Conservation (phyloP, 495 filamentous ascomycete genomes). For the Neurospora discreta region DNA sequence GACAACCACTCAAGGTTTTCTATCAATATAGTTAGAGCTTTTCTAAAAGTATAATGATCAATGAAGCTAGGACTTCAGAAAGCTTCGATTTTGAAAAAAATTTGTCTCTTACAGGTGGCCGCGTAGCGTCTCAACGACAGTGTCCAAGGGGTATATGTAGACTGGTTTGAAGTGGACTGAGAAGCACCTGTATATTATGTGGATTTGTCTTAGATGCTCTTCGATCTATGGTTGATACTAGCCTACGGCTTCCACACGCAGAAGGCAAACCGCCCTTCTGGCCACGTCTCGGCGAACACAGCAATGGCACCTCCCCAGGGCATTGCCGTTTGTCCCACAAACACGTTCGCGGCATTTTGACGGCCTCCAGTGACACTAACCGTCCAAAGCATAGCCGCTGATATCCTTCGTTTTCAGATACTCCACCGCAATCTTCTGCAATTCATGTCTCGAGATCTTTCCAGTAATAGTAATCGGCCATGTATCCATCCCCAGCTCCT, state of each 20-base stretch:
- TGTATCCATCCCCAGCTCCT: neutral
- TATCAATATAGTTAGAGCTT: neutral
- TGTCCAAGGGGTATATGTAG: neutral
- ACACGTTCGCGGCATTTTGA: neutral
- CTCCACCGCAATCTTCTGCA: neutral
- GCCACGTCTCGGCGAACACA: neutral
- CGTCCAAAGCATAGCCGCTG: neutral
- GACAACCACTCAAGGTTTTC: neutral
- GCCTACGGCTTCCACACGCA: neutral
- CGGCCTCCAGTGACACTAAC: neutral
- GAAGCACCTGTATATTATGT: neutral
- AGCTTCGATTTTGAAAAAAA: rapidly evolving
- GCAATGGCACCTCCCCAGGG: neutral
- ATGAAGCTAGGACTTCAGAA: neutral
- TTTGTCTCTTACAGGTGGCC: neutral
- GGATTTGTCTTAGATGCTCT: neutral
- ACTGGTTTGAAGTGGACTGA: neutral
- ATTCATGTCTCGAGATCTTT: neutral
- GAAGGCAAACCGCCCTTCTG: neutral
- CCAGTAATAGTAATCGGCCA: neutral
- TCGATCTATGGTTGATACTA: neutral
- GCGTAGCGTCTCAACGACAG: neutral
- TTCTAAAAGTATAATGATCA: neutral
- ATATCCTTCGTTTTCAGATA: neutral
- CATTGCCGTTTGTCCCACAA: neutral